These are phyloP conservation scores for Quercus berberidifolia DNA, from an alignment of 306 rosid genomes.

Conservation along the genomic window DNA sequence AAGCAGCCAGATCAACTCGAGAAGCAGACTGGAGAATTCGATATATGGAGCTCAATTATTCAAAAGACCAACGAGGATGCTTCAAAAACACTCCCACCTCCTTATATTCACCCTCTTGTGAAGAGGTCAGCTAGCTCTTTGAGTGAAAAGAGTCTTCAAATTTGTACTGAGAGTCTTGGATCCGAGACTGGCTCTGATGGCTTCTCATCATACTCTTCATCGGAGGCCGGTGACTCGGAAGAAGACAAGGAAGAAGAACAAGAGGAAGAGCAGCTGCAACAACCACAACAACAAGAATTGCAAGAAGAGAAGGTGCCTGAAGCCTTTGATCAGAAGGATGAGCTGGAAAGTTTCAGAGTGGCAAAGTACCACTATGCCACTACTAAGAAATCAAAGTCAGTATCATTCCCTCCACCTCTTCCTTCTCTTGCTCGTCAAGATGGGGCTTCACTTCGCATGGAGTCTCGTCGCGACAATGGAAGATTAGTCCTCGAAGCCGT, in stretches of 20 bases:
- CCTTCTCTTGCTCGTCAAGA: constrained; percentile 45
- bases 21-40: constrained; percentile 26
- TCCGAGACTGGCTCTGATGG: constrained; percentile 93
- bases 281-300: not conserved
- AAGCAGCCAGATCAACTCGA: constrained; percentile 17
- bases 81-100: constrained; percentile 36
- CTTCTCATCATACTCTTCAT: constrained; percentile 45
- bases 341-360: not conserved
- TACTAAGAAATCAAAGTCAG: constrained; percentile 27
- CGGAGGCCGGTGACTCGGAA: constrained; percentile 35
- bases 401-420: constrained; percentile 72
- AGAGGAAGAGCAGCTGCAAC: not conserved
- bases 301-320: constrained; percentile 2
- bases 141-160: constrained; percentile 59
- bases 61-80: constrained; percentile 34
- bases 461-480: constrained; percentile 67
- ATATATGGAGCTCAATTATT: constrained; percentile 56
- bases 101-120: constrained; percentile 81
- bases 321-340: constrained; percentile 16
- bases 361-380: constrained; percentile 21
- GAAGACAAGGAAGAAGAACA: not conserved
- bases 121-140: constrained; percentile 54
- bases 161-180: constrained; percentile 91
- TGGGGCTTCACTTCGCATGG: constrained; percentile 52
- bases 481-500: constrained; percentile 75